These are phyloP conservation scores for Drechslerella coelobrocha DNA, from an alignment of 2,329 filamentous ascomycete genomes.

Conservation along the genomic window DNA sequence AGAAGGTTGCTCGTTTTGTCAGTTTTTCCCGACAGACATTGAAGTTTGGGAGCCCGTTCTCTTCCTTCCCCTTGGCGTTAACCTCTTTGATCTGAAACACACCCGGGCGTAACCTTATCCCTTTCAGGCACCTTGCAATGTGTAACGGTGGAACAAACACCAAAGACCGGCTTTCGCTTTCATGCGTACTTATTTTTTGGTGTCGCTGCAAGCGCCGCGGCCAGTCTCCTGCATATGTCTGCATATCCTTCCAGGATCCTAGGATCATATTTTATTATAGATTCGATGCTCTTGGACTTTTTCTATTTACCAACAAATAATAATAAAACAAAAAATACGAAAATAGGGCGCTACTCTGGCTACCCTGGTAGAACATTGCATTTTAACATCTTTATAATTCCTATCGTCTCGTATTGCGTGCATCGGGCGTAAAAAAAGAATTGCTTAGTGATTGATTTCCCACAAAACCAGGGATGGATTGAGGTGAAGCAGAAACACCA, in stretches of 20 bases:
- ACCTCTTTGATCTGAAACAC: slow-evolving; percentile 41
- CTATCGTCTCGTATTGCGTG: neutral
- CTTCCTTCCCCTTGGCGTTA: slow-evolving; percentile 38
- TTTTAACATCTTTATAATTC: neutral
- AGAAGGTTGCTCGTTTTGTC: slow-evolving; percentile 46
- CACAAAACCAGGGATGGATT: neutral
- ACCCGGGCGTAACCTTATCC: slow-evolving; percentile 48
- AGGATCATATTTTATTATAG: slow-evolving; percentile 29
- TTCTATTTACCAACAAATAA: slow-evolving; percentile 1
- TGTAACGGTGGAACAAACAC: slow-evolving; percentile 46
- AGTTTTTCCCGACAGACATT: slow-evolving; percentile 3
- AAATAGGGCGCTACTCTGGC: neutral
- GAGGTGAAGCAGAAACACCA: neutral
- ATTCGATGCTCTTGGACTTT: neutral
- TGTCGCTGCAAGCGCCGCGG: slow-evolving; percentile 38
- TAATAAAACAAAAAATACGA: slow-evolving; percentile 4
- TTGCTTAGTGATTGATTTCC: neutral
- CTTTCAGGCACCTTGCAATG: slow-evolving; percentile 45
- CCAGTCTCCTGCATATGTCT: slow-evolving; percentile 43
- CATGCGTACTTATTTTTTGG: slow-evolving; percentile 13
- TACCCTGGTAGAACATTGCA: neutral
- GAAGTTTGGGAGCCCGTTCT: neutral
- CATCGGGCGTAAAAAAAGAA: neutral
- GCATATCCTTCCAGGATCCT: slow-evolving; percentile 31
- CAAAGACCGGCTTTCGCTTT: neutral